A percentile compares a stretch with the other conserved stretches of the same genome.
phyloP scores from a whole-genome alignment of 2,329 filamentous ascomycete species.

The Aspergillus novoparasiticus region DNA sequence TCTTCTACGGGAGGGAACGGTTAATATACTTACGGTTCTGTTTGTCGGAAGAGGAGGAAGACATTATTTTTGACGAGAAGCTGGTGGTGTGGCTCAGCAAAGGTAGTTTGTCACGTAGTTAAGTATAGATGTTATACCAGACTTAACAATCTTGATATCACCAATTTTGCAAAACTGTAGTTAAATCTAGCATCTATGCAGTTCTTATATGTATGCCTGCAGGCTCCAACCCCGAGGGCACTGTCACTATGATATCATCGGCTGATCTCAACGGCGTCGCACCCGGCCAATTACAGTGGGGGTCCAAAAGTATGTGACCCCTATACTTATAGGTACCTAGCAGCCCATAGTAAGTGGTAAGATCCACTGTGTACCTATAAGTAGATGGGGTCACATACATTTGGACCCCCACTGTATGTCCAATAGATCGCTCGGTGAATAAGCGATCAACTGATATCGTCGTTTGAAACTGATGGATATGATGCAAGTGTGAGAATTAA shows the following conservation, averaged over 20 bases:
- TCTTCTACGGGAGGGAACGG: not conserved
- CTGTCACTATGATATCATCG: conserved; percentile 4
- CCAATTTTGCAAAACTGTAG: not conserved
- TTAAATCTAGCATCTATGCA: not conserved
- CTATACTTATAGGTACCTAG: too few relatives aligned
- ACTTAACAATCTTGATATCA: not conserved
- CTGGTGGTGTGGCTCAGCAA: not conserved
- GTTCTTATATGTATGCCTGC: not conserved
- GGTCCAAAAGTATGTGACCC: too few relatives aligned
- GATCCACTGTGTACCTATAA: too few relatives aligned
- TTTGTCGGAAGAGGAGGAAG: not conserved
- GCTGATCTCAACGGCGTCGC: not conserved
- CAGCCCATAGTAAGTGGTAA: too few relatives aligned
- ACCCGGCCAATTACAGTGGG: not conserved
- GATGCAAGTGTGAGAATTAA: not conserved
- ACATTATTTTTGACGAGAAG: not conserved
- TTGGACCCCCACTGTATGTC: not conserved
- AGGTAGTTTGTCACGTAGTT: not conserved
- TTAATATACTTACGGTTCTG: not conserved
- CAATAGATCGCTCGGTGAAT: not conserved
- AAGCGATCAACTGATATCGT: not conserved
- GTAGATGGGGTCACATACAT: too few relatives aligned
- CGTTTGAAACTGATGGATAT: not conserved
- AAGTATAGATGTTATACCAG: not conserved
- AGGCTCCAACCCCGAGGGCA: not conserved